These are phyloP conservation scores for Backusella circina DNA, from an alignment of 192 early-diverging fungal species.

Conservation along the genomic window DNA sequence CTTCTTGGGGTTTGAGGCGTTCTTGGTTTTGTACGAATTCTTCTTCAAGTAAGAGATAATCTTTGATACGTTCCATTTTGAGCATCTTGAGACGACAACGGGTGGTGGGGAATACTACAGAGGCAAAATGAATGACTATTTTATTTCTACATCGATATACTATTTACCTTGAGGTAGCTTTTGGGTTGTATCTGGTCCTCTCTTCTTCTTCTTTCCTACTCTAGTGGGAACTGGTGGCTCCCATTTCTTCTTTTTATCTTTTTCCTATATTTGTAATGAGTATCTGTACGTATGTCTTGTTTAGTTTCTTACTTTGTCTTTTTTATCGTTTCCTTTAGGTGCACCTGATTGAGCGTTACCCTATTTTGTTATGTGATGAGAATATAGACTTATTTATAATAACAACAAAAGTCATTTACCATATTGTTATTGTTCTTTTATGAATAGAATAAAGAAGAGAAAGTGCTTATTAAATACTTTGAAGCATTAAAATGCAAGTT, in stretches of 20 bases:
- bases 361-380: constrained; percentile 43
- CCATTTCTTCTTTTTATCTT: constrained; percentile 91
- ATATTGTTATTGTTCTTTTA: background rate
- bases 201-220: constrained; percentile 97
- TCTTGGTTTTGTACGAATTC: constrained; percentile 99
- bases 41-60: constrained; percentile 97
- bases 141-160: background rate
- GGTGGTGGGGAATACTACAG: constrained; percentile 91
- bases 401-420: too few relatives aligned
- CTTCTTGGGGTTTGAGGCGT: constrained; percentile 94
- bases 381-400: too few relatives aligned
- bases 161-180: constrained; percentile 93
- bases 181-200: constrained; percentile 84
- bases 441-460: background rate
- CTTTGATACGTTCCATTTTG: constrained; percentile 97
- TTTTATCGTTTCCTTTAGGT: constrained; percentile 63
- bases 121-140: background rate
- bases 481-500: background rate
- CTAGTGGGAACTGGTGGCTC: constrained; percentile 98
- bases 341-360: constrained; percentile 85
- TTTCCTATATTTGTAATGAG: constrained; percentile 34
- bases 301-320: constrained; percentile 39
- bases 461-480: background rate
- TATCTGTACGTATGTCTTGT: background rate
- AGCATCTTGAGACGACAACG: constrained; percentile 96